Conservation (phyloP, 2,329 filamentous ascomycete genomes). For the Metarhizium sp. region DNA sequence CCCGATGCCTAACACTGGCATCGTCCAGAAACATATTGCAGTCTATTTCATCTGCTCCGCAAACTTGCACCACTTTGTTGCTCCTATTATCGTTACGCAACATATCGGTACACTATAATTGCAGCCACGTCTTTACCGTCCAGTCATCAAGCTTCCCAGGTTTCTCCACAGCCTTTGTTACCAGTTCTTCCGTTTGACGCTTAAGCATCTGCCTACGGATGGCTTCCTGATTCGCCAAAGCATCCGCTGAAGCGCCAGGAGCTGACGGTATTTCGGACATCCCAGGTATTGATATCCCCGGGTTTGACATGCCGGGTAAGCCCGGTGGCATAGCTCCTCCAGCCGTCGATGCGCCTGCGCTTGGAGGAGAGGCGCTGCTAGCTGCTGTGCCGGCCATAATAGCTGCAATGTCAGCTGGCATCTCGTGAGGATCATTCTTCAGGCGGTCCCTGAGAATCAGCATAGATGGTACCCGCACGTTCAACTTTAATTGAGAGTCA, state of each 20-base stretch:
- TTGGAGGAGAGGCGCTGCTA: neutral
- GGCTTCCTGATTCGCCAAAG: conserved; percentile 3
- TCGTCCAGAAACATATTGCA: no score
- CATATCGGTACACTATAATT: neutral
- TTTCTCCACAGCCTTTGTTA: conserved; percentile 8
- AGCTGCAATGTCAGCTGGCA: neutral
- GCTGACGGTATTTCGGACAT: neutral
- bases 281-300: neutral
- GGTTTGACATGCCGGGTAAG: neutral
- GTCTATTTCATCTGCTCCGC: no score
- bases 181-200: conserved; percentile 8
- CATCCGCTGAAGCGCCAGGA: neutral
- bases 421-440: conserved; percentile 3
- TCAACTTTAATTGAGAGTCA: conserved; percentile 29
- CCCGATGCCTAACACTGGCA: no score
- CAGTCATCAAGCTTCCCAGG: conserved; percentile 8
- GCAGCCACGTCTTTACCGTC: conserved; percentile 9
- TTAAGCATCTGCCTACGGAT: conserved; percentile 6
- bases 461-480: conserved; percentile 51
- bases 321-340: neutral
- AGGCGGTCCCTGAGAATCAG: conserved; percentile 40
- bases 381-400: neutral
- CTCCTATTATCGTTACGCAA: neutral
- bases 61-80: no score
- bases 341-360: neutral